These are phyloP conservation scores for Aspergillus sp. DNA, from an alignment of 2,329 filamentous ascomycete species.

Conservation along the genomic window DNA sequence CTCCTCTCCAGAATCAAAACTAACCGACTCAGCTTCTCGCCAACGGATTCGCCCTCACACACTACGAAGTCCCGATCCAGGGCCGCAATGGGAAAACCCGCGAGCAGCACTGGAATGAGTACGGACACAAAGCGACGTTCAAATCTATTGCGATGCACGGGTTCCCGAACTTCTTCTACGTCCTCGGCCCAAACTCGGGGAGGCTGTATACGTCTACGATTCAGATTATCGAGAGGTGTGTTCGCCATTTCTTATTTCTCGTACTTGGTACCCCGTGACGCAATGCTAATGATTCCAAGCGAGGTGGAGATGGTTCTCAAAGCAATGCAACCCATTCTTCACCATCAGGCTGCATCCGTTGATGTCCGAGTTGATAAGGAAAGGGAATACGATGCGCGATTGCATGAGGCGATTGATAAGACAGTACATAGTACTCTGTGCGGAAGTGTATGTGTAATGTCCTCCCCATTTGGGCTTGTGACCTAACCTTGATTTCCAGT, in stretches of 20 bases:
- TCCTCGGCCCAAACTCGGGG: conserved; percentile 12
- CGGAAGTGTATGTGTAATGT: conserved; percentile 3
- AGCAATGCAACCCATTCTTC: conserved; percentile 1
- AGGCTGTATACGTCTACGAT: conserved; percentile 13
- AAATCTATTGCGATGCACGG: conserved; percentile 12
- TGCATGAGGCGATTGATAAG: conserved; percentile 5
- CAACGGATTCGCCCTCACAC: conserved; percentile 27
- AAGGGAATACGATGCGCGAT: not conserved
- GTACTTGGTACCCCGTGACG: not conserved
- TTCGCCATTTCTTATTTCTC: not conserved
- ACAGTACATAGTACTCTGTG: conserved; percentile 7
- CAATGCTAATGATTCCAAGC: not conserved
- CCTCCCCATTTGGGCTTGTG: not conserved
- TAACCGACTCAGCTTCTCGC: conserved; percentile 19
- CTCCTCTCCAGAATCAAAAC: not conserved
- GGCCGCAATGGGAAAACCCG: conserved; percentile 14
- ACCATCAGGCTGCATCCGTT: not conserved
- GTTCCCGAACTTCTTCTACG: conserved; percentile 15
- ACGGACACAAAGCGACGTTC: conserved; percentile 11
- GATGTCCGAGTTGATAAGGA: conserved; percentile 9
- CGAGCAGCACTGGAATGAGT: conserved; percentile 3
- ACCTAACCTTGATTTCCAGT: not conserved
- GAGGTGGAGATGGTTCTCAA: conserved; percentile 10
- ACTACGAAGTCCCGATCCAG: conserved; percentile 21
- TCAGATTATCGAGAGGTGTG: conserved; percentile 13